Base-by-base conservation (phyloP, 2,329 filamentous ascomycete species). In the Hysterium pulicare region DNA sequence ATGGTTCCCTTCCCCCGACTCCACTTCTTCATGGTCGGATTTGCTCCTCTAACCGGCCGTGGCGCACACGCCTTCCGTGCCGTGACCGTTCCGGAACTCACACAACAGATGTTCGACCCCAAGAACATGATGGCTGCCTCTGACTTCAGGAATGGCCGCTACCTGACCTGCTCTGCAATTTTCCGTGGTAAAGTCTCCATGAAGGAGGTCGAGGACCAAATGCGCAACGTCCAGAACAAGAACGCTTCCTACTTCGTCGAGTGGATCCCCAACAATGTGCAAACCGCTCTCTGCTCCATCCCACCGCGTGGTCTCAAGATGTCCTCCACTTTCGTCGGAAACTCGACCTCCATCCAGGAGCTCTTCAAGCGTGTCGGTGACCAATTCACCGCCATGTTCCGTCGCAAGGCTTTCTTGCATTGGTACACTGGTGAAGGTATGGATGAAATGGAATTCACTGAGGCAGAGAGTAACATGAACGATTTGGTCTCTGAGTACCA, bases 91-190 rank as follows among this genome's bases (percentile, higher is more conserved):
- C 91, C 93, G 45, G 93, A 98, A 81, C 83, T 98, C 72, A 97
- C 93, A 66, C 93, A 98, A 81, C 93, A 98, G 76, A 97, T 98
- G 90, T 98, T 95, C 81, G 93, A 98, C 80, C 91, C 93, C 67
- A 98, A 97, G 90, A 98, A 98, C 86, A 98, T 98, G 91, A 98
- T 98, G 93, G 93, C 93, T 76, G 93, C 93, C 55, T 94, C 90
- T 53, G 93, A 98, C 79, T 98, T 98, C 90, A 89, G 93, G 67
- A 98, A 97, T 75, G 93, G 93, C 73, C 93, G 93, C 67, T 98
- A 98, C 82, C 84, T 98, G 68, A 98, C 93, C 61, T 98, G 93
- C 86, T 97, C 86, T 72, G 90, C 93, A 71, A 95, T 98, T 76
- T 98, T 98, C 89, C 93, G 93, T 75, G 93, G 93, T 68, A 95